Evolutionary conservation across 495 filamentous ascomycete species (phyloP).

Genomic region (Neurospora sp.): DNA sequence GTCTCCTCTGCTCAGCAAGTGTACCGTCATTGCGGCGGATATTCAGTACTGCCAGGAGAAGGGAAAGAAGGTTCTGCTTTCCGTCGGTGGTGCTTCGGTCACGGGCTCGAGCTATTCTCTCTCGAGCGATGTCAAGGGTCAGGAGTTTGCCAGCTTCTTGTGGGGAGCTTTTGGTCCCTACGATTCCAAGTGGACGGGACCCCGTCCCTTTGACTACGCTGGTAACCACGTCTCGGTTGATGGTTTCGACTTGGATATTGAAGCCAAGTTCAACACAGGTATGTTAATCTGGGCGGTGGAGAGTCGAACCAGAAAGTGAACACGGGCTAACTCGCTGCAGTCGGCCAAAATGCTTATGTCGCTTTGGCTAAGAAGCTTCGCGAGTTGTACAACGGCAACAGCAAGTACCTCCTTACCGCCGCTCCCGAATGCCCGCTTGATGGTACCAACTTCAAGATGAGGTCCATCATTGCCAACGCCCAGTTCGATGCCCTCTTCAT

Average conservation of each 20-base stretch:
- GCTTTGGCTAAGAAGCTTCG: conserved; percentile 45
- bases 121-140: conserved; percentile 38
- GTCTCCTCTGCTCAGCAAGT: conserved; percentile 30
- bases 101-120: conserved; percentile 30
- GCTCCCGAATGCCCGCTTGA: conserved; percentile 56
- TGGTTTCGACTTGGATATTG: conserved; percentile 63
- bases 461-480: conserved; percentile 41
- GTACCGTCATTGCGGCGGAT: conserved; percentile 36
- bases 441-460: conserved; percentile 39
- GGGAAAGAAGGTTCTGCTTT: conserved; percentile 56
- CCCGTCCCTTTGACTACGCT: conserved; percentile 50
- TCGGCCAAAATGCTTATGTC: conserved; percentile 21
- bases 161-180: conserved; percentile 58
- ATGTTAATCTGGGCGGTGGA: neutral
- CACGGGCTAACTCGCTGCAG: conserved; percentile 1
- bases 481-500: conserved; percentile 55
- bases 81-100: conserved; percentile 42
- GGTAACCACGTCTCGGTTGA: conserved; percentile 38
- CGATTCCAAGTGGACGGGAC: conserved; percentile 20
- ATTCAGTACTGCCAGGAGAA: conserved; percentile 51
- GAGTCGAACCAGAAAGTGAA: neutral
- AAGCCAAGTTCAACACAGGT: conserved; percentile 25
- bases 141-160: conserved; percentile 49
- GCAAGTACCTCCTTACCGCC: conserved; percentile 44
- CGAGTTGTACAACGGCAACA: conserved; percentile 26